These are phyloP conservation scores for Cenchrus americanus DNA, from an alignment of 176 grass and related monocot species.

Conservation along the genomic window DNA sequence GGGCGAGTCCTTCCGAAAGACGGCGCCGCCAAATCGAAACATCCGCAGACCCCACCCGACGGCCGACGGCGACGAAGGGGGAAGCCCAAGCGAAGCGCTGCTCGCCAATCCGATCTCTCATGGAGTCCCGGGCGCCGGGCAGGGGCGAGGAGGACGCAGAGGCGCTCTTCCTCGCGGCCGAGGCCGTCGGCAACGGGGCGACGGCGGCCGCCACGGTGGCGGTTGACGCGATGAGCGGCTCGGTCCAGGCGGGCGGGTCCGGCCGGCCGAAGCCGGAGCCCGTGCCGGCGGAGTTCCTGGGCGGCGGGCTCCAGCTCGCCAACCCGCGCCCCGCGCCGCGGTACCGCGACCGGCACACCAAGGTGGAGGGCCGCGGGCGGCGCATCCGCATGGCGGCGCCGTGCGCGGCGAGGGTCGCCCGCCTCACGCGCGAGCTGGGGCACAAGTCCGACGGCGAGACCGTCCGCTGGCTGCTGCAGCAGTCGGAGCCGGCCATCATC, in stretches of 20 bases:
- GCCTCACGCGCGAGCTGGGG: slow-evolving; percentile 74
- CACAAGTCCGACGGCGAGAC: slow-evolving; percentile 93
- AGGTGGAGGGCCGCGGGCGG: slow-evolving; percentile 87
- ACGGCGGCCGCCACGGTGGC: neutral
- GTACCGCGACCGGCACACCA: slow-evolving; percentile 88
- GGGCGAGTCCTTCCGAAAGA: neutral
- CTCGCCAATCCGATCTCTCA: slow-evolving; percentile 36
- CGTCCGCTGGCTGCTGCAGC: slow-evolving; percentile 87
- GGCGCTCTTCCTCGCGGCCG: slow-evolving; percentile 6
- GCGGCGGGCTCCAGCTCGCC: slow-evolving; percentile 45
- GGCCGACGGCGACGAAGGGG: neutral
- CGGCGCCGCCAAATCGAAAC: slow-evolving; percentile 39
- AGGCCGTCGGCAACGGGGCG: slow-evolving; percentile 3
- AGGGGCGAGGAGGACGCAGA: slow-evolving; percentile 36
- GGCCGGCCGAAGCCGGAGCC: slow-evolving; percentile 70
- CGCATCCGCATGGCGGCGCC: slow-evolving; percentile 83
- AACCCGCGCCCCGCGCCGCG: slow-evolving; percentile 38
- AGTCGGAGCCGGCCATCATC: slow-evolving; percentile 80
- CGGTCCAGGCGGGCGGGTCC: slow-evolving; percentile 42
- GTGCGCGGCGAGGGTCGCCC: slow-evolving; percentile 69
- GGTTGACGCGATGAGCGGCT: slow-evolving; percentile 3
- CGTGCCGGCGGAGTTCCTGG: slow-evolving; percentile 54
- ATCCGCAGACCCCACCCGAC: neutral
- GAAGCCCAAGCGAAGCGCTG: neutral
- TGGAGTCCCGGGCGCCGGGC: slow-evolving; percentile 42